Percentiles rank a stretch among this genome's conserved stretches.
phyloP scores from a whole-genome alignment of 192 early-diverging fungal species.

The Coemansia sp. region DNA sequence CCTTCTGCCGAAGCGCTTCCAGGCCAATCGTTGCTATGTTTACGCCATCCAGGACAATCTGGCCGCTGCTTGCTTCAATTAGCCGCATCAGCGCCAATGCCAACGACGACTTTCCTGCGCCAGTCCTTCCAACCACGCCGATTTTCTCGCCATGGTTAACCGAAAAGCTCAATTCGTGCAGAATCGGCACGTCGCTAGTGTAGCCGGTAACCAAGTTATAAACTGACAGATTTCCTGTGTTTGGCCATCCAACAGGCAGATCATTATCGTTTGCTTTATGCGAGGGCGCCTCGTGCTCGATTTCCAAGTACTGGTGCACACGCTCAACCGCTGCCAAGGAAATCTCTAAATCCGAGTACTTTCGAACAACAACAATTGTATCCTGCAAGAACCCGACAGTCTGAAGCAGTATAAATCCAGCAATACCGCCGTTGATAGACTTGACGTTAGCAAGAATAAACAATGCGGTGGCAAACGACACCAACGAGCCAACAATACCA shows the following conservation, averaged over 20 bases:
- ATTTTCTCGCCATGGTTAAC: slow-evolving; percentile 74
- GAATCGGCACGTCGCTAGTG: slow-evolving; percentile 46
- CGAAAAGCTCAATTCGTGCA: slow-evolving; percentile 71
- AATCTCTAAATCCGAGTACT: slow-evolving; percentile 74
- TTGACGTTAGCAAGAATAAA: slow-evolving; percentile 59
- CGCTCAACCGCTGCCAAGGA: slow-evolving; percentile 78
- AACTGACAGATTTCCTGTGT: slow-evolving; percentile 66
- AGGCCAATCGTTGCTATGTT: slow-evolving; percentile 72
- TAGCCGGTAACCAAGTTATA: slow-evolving; percentile 69
- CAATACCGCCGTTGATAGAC: slow-evolving; percentile 75
- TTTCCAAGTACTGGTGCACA: slow-evolving; percentile 69
- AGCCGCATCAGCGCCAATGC: slow-evolving; percentile 71
- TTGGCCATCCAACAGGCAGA: slow-evolving; percentile 64
- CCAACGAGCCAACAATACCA: slow-evolving; percentile 68
- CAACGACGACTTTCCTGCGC: slow-evolving; percentile 74
- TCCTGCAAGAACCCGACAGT: slow-evolving; percentile 77
- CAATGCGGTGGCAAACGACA: slow-evolving; percentile 66
- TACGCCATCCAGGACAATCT: slow-evolving; percentile 72
- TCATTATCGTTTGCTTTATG: slow-evolving; percentile 54
- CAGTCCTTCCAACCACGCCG: slow-evolving; percentile 86
- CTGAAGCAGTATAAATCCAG: slow-evolving; percentile 80
- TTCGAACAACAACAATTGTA: slow-evolving; percentile 70
- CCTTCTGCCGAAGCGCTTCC: slow-evolving; percentile 65
- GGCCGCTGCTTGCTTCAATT: slow-evolving; percentile 63
- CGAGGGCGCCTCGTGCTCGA: slow-evolving; percentile 73